These are phyloP conservation scores for Naganishia vaughanmartiniae DNA, from an alignment of 768 basidiomycete species.

Conservation along the genomic window DNA sequence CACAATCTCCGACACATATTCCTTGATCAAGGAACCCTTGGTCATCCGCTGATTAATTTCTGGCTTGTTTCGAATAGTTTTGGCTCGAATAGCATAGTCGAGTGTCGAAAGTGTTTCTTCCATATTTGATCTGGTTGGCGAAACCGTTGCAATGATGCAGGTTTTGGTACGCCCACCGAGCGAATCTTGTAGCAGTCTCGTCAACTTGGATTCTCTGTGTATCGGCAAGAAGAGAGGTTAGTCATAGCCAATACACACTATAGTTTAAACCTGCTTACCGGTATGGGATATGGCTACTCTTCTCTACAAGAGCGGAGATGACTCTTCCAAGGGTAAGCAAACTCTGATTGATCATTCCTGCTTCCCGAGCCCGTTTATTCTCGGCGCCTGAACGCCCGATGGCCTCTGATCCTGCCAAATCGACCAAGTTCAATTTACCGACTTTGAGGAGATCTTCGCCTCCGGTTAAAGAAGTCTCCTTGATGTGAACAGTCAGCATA, in stretches of 20 bases:
- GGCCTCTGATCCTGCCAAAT: conserved; percentile 95
- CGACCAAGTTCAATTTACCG: conserved; percentile 94
- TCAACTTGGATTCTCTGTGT: conserved; percentile 81
- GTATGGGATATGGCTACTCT: conserved; percentile 87
- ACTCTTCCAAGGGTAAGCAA: conserved; percentile 93
- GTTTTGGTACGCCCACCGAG: conserved; percentile 95
- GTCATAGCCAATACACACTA: not conserved
- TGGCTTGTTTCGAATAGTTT: conserved; percentile 90
- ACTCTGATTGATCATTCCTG: conserved; percentile 98
- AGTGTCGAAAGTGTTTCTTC: conserved; percentile 97
- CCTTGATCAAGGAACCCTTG: conserved; percentile 83
- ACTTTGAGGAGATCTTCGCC: conserved; percentile 88
- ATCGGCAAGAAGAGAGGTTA: not conserved
- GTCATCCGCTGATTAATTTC: conserved; percentile 94
- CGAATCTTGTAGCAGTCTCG: conserved; percentile 97
- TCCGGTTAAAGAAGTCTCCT: conserved; percentile 63
- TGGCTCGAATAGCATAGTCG: conserved; percentile 92
- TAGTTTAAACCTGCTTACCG: conserved; percentile 57
- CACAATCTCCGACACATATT: conserved; percentile 90
- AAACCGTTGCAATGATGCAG: conserved; percentile 93
- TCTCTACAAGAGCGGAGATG: conserved; percentile 92
- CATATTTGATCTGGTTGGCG: conserved; percentile 86
- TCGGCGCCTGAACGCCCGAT: conserved; percentile 94
- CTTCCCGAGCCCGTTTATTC: conserved; percentile 89
- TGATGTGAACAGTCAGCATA: conserved; percentile 89